These are phyloP conservation scores for Gracilaria domingensis DNA, from an alignment of 23 red algal species.

Conservation along the genomic window DNA sequence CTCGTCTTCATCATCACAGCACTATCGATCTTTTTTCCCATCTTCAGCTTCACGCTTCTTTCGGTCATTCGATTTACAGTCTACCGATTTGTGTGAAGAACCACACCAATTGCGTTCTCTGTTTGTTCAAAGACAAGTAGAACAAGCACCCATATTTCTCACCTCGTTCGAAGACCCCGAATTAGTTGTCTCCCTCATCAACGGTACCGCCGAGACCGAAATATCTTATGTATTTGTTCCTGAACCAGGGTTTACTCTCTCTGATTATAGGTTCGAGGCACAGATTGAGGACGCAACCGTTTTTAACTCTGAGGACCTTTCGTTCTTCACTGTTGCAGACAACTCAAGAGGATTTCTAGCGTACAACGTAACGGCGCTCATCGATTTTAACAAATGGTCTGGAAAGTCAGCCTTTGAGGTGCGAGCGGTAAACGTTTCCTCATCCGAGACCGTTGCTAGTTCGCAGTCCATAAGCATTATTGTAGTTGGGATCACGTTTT, in stretches of 20 bases:
- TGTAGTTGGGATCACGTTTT: conserved; percentile 51
- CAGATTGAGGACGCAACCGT: conserved; percentile 18
- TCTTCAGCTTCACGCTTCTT: neutral
- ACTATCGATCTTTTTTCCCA: conserved; percentile 14
- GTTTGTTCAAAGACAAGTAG: conserved; percentile 11
- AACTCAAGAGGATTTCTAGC: conserved; percentile 7
- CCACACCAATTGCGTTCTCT: neutral
- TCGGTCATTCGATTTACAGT: neutral
- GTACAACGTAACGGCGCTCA: conserved; percentile 61
- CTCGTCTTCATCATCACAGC: neutral
- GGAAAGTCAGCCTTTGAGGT: conserved; percentile 47
- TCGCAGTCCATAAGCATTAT: conserved; percentile 51
- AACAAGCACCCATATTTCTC: conserved; percentile 21
- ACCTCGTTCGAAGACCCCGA: conserved; percentile 6
- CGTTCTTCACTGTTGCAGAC: conserved; percentile 36
- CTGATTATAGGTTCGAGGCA: conserved; percentile 30
- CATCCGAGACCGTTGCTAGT: conserved; percentile 22
- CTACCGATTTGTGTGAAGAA: conserved; percentile 10
- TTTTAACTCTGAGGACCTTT: conserved; percentile 31
- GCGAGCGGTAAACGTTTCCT: conserved; percentile 33
- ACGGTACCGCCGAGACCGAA: conserved; percentile 23
- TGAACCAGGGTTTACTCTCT: conserved; percentile 8
- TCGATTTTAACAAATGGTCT: conserved; percentile 64
- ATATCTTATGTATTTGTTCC: conserved; percentile 39
- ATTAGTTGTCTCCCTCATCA: conserved; percentile 25